These are phyloP conservation scores for Arthrobotrys sphaeroides DNA, from an alignment of 2,329 filamentous ascomycete genomes.

Conservation along the genomic window DNA sequence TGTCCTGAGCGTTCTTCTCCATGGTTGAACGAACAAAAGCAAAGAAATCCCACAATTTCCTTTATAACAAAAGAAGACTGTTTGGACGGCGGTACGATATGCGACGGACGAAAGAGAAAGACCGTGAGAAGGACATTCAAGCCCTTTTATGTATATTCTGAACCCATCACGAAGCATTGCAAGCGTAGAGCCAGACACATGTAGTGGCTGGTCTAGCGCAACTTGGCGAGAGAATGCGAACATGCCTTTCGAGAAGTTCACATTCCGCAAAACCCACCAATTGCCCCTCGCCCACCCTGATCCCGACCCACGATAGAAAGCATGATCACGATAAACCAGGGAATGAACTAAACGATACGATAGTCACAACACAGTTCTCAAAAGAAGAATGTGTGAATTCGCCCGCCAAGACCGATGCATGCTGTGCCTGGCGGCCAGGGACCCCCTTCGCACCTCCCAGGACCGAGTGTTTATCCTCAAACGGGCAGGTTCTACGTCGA, in stretches of 20 bases:
- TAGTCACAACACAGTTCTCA: slow-evolving; percentile 40
- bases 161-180: slow-evolving; percentile 22
- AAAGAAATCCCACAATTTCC: slow-evolving; percentile 27
- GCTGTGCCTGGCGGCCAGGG: slow-evolving; percentile 45
- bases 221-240: slow-evolving; percentile 36
- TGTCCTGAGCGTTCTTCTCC: slow-evolving; percentile 48
- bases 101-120: slow-evolving; percentile 29
- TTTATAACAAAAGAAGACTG: slow-evolving; percentile 9
- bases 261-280: slow-evolving; percentile 14
- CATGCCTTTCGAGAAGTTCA: slow-evolving; percentile 49
- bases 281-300: slow-evolving; percentile 19
- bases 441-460: slow-evolving; percentile 26
- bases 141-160: slow-evolving; percentile 42
- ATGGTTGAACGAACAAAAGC: slow-evolving; percentile 34
- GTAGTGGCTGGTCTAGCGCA: slow-evolving; percentile 30
- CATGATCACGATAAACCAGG: slow-evolving; percentile 51
- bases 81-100: slow-evolving; percentile 34
- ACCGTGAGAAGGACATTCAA: background rate
- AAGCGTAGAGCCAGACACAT: slow-evolving; percentile 26
- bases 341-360: slow-evolving; percentile 36
- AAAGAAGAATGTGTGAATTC: slow-evolving; percentile 51
- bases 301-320: slow-evolving; percentile 34
- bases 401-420: slow-evolving; percentile 31
- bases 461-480: slow-evolving; percentile 24
- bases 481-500: slow-evolving; percentile 41